Evolutionary conservation across 768 basidiomycete species (phyloP).

Genomic region (Boletus rubropictus): DNA sequence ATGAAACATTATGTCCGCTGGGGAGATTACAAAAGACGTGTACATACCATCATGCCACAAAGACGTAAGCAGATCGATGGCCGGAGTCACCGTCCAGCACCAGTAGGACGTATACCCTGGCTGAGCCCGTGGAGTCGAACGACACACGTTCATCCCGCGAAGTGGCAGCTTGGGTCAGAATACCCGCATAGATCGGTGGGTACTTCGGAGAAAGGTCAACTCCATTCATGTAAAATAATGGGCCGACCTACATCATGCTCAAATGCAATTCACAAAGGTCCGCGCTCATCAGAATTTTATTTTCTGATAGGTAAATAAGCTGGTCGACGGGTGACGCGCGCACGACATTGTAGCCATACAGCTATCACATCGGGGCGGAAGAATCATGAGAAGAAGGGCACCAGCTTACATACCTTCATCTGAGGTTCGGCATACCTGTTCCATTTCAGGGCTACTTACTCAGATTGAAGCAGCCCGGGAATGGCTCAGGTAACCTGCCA

Average conservation of each 20-base stretch:
- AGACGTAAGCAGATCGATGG: constrained; percentile 14
- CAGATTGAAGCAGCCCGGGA: not conserved
- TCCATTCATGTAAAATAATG: constrained; percentile 3
- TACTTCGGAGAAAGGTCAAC: constrained; percentile 3
- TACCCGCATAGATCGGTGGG: constrained; percentile 3
- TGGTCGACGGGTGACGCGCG: not conserved
- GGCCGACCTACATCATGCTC: not conserved
- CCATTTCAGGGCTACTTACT: constrained; percentile 7
- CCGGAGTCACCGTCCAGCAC: constrained; percentile 5
- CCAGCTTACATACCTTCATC: constrained; percentile 11
- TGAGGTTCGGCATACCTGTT: constrained; percentile 4
- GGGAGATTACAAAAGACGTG: constrained; percentile 4
- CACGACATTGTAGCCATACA: not conserved
- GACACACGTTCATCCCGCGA: constrained; percentile 1
- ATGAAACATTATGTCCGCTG: constrained; percentile 6
- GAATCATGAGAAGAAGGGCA: constrained; percentile 4
- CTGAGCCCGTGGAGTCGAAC: not conserved
- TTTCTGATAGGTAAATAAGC: not conserved
- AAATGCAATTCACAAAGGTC: not conserved
- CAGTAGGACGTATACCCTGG: not conserved
- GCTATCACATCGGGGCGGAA: constrained; percentile 22
- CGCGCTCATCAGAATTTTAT: not conserved
- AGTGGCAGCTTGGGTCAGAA: not conserved
- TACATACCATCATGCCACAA: constrained; percentile 8
- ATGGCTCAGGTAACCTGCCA: constrained; percentile 8